Conservation (phyloP, 257 asterid genomes). For the Cordia subcordata region DNA sequence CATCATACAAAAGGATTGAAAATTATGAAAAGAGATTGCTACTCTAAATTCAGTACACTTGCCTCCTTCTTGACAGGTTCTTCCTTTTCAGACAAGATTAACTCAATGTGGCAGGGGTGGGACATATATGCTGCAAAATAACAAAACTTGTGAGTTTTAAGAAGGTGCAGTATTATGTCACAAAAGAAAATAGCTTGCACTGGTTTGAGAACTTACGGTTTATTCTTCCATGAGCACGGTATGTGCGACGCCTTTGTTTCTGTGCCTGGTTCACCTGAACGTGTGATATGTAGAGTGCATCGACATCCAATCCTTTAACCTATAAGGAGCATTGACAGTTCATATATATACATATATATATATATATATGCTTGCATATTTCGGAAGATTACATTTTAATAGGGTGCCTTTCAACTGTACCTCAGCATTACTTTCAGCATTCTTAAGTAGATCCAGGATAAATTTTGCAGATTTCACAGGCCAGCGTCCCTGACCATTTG, state of each 20-base stretch:
- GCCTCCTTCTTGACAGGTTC: constrained; percentile 85
- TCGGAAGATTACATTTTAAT: not conserved
- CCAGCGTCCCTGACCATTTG: constrained; percentile 95
- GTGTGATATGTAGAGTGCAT: constrained; percentile 81
- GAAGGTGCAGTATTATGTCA: not conserved
- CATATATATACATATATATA: no score
- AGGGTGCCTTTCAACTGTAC: constrained; percentile 18
- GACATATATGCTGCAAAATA: constrained; percentile 71
- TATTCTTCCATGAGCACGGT: constrained; percentile 82
- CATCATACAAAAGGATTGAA: not conserved
- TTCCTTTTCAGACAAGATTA: constrained; percentile 63
- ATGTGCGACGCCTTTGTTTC: constrained; percentile 84
- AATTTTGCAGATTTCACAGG: constrained; percentile 77
- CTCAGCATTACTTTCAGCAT: constrained; percentile 92
- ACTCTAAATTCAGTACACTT: not conserved
- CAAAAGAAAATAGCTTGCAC: not conserved
- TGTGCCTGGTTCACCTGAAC: constrained; percentile 88
- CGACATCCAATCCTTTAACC: constrained; percentile 95
- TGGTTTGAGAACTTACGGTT: constrained; percentile 36
- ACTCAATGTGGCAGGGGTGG: constrained; percentile 84
- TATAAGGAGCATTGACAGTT: constrained; percentile 10
- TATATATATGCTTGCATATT: no score
- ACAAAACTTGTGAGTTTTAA: not conserved
- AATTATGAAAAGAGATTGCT: not conserved
- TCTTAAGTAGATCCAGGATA: constrained; percentile 69